A percentile compares a stretch with the other conserved stretches of the same genome.
These are phyloP conservation scores for Sporothrix luriei DNA, from an alignment of 2,329 filamentous ascomycete genomes.

Conservation along the genomic window DNA sequence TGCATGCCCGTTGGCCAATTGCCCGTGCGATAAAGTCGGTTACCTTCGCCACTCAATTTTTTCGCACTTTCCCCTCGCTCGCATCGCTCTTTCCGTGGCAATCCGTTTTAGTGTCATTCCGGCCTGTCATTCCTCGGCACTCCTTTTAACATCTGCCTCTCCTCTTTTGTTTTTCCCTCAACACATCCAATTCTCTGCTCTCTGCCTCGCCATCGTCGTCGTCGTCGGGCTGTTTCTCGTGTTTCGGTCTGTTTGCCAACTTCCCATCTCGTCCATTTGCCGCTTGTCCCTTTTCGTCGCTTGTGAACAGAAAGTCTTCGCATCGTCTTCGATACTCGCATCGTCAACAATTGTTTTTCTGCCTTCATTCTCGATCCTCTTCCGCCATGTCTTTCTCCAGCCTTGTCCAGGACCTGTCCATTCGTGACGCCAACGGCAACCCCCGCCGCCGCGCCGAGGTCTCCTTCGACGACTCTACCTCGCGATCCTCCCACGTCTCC, in stretches of 20 bases:
- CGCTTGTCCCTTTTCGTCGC: background rate
- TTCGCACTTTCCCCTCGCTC: slow-evolving; percentile 19
- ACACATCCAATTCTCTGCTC: background rate
- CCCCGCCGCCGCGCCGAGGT: slow-evolving; percentile 54
- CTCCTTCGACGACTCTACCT: slow-evolving; percentile 60
- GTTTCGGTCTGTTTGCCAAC: background rate
- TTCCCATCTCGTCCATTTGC: background rate
- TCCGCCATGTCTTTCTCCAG: slow-evolving; percentile 66
- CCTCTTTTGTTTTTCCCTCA: background rate
- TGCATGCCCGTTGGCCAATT: slow-evolving; percentile 28
- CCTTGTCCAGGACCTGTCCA: slow-evolving; percentile 65
- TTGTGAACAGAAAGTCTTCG: background rate
- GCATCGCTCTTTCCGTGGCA: slow-evolving; percentile 11
- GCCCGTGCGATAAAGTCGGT: slow-evolving; percentile 22
- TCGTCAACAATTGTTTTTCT: background rate
- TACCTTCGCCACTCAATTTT: slow-evolving; percentile 17
- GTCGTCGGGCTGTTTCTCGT: background rate
- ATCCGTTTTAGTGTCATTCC: background rate
- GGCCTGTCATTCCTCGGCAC: background rate
- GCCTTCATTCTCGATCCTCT: background rate
- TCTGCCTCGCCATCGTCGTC: background rate
- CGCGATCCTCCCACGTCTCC: slow-evolving; percentile 63
- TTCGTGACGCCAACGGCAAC: slow-evolving; percentile 55
- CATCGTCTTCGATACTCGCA: background rate
- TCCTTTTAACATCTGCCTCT: background rate